Evolutionary conservation across 2,329 filamentous ascomycete species (phyloP).

Genomic region (Rhynchosporium agropyri): DNA sequence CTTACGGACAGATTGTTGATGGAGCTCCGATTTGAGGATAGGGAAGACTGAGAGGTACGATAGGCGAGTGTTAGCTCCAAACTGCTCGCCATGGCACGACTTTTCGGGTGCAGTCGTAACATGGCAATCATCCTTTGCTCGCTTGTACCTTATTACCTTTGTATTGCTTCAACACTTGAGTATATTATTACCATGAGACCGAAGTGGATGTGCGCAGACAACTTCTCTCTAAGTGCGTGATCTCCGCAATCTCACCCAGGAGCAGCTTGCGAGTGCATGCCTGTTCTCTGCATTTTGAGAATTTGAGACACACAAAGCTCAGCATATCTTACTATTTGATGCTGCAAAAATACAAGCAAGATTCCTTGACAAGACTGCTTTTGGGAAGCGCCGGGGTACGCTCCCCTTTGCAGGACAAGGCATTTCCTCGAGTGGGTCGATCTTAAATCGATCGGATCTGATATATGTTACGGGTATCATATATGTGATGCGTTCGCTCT

Average conservation of each 20-base stretch:
- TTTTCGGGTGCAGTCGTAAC: no score
- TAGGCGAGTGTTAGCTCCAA: not conserved
- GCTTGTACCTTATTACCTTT: not conserved
- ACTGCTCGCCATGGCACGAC: not conserved
- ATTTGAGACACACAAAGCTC: not conserved
- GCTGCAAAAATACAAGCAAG: not conserved
- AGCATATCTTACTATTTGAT: not conserved
- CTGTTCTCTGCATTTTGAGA: not conserved
- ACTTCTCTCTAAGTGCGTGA: not conserved
- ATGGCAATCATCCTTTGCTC: not conserved
- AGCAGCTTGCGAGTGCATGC: constrained; percentile 4
- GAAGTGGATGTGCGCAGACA: constrained; percentile 6
- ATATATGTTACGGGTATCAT: constrained; percentile 5
- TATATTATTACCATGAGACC: not conserved
- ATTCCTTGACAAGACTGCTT: not conserved
- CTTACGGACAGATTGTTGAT: constrained; percentile 54
- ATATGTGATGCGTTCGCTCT: constrained; percentile 7
- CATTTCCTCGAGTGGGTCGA: constrained; percentile 5
- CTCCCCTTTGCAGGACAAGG: constrained; percentile 2
- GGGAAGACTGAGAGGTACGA: not conserved
- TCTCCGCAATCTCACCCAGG: not conserved
- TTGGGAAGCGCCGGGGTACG: not conserved
- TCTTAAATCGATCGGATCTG: constrained; percentile 12
- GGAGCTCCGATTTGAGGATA: constrained; percentile 43
- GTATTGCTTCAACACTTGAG: no score